Percentiles rank a stretch among this genome's conserved stretches.
These are phyloP conservation scores for Neurospora sp. DNA, from an alignment of 495 filamentous ascomycete genomes.

Conservation along the genomic window DNA sequence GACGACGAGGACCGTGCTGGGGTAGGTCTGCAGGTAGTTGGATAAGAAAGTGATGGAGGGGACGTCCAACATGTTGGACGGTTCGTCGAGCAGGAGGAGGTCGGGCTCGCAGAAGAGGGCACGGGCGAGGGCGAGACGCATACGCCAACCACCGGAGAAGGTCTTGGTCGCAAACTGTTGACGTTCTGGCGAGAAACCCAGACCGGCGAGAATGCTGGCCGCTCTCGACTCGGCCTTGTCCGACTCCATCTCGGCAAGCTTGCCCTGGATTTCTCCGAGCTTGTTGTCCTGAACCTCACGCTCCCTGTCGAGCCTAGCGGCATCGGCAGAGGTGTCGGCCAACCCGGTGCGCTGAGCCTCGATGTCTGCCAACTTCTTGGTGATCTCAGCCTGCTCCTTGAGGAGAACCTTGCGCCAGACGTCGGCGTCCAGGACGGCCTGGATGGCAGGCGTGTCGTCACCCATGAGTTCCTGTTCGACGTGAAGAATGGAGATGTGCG, in stretches of 20 bases:
- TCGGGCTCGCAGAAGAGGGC: constrained; percentile 98
- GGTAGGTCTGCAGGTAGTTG: constrained; percentile 89
- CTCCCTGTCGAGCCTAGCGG: constrained; percentile 70
- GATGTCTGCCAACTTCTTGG: constrained; percentile 62
- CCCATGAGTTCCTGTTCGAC: constrained; percentile 97
- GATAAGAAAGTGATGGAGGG: constrained; percentile 99
- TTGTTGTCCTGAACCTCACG: constrained; percentile 84
- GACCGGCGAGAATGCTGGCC: constrained; percentile 89
- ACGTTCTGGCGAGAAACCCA: constrained; percentile 90
- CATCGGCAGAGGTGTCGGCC: constrained; percentile 82
- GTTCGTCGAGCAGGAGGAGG: constrained; percentile 92
- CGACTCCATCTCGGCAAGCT: constrained; percentile 97
- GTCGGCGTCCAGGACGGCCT: constrained; percentile 95
- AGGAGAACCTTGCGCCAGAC: constrained; percentile 97
- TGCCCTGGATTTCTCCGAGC: constrained; percentile 79
- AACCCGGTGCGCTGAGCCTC: constrained; percentile 68
- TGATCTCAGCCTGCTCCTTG: constrained; percentile 84
- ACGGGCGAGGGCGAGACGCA: constrained; percentile 90
- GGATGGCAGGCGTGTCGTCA: constrained; percentile 89
- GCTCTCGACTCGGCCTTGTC: constrained; percentile 95
- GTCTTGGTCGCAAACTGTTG: constrained; percentile 93
- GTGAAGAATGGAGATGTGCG: constrained; percentile 96
- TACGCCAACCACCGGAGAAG: constrained; percentile 99
- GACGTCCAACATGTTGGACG: constrained; percentile 99
- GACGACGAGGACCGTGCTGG: constrained; percentile 91